Base-by-base conservation (phyloP, 176 grass and related monocot species). In the Stipa capillata region DNA sequence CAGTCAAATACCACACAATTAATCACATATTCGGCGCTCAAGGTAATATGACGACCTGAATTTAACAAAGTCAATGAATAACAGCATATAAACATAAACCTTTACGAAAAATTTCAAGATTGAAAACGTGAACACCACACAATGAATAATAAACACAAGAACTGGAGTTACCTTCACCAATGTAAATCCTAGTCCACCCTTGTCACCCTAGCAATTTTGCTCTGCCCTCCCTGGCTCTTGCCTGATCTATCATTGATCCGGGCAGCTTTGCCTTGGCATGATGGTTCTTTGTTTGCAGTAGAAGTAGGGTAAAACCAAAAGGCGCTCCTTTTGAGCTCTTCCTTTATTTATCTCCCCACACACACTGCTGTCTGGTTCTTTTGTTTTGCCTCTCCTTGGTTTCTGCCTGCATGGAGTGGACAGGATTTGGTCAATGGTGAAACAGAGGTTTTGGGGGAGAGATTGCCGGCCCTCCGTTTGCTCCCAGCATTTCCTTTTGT, bases 281-380 rank as follows among this genome's bases (percentile, higher is more conserved):
- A 87, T 73, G 73, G 21, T n/a, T n/a, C n/a, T n/a, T 72, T 72
- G 28, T 54, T 72, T 72, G 79, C 79, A 31, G 64, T 63, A 63
- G 35, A 82, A 70, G 72, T 12, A 45, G 53, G 43, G 79, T 35
- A 28, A 76, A 77, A 82, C 72, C 73, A 87, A 87, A 87, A 87
- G 79, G 45, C 55, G 29, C 55, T 55, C 39, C 57, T 56, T 83
- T 83, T 65, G 63, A 27, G 15, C 79, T 54, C 59, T 70, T 48
- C 35, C 47, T 34, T 55, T 40, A 48, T 69, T 83, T 83, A 72
- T 83, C 73, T 70, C 72, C 31, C 45, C 32, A 2, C 23, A 66
- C n/a, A 42, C 65, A 2, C 4, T 8, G 27, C 56, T 32, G 53
- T 1, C 41, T 48, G 49, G 50, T 13, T 44, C 51, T 67, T 45